Percentiles rank a stretch among this genome's conserved stretches.
Conservation (phyloP, 257 asterid species). For the Capsicum rhomboideum region DNA sequence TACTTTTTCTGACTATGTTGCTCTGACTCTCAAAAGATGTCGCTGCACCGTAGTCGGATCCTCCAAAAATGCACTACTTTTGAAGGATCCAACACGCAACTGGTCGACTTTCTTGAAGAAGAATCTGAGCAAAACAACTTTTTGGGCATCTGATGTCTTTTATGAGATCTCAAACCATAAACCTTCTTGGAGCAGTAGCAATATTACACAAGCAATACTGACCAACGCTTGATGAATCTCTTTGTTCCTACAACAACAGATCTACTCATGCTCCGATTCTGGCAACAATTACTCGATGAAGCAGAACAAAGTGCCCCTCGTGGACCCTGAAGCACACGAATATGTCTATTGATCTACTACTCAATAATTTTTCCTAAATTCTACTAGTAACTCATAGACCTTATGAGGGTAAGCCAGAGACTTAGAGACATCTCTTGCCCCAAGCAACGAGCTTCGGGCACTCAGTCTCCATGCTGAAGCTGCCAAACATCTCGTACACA, state of each 20-base stretch:
- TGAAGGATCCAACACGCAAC: no score
- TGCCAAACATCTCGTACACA: background rate
- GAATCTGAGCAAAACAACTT: no score
- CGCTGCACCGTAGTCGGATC: no score
- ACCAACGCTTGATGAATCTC: background rate
- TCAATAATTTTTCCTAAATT: background rate
- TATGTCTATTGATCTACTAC: background rate
- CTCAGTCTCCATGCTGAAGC: slow-evolving; percentile 1
- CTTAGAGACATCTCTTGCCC: slow-evolving; percentile 13
- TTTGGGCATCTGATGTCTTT: no score
- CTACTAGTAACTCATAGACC: background rate
- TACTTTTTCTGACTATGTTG: no score
- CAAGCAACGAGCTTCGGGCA: slow-evolving; percentile 5
- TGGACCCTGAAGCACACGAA: background rate
- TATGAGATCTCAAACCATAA: no score
- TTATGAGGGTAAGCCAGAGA: slow-evolving; percentile 15
- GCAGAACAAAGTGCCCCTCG: background rate
- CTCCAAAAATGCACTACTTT: no score
- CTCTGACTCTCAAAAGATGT: no score
- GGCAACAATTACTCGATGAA: background rate
- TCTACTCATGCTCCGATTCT: background rate
- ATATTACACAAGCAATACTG: background rate
- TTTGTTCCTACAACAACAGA: background rate
- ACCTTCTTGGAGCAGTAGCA: no score
- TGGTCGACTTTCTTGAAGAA: no score